These are phyloP conservation scores for Penicillium glabrum DNA, from an alignment of 2,329 filamentous ascomycete genomes.

Conservation along the genomic window DNA sequence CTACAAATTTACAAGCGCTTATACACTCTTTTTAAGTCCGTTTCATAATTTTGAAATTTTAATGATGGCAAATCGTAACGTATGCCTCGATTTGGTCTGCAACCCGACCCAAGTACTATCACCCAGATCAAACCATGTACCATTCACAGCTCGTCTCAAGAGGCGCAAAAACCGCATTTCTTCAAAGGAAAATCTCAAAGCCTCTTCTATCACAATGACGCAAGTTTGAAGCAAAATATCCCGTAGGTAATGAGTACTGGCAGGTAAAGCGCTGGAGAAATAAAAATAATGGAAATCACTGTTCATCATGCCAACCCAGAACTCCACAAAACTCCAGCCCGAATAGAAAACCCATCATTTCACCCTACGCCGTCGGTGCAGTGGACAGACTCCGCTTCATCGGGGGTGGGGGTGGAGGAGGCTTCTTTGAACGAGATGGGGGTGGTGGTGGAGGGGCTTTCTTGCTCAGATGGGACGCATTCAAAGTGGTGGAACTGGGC, in stretches of 20 bases:
- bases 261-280: background rate
- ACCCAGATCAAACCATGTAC: background rate
- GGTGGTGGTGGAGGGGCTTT: slow-evolving; percentile 64
- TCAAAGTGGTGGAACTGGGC: slow-evolving; percentile 50
- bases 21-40: no score
- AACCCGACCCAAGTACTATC: background rate
- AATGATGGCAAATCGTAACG: no score
- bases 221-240: background rate
- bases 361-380: slow-evolving; percentile 23
- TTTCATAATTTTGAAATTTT: no score
- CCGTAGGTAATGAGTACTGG: background rate
- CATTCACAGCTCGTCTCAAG: background rate
- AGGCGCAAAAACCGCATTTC: background rate
- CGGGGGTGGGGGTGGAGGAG: slow-evolving; percentile 63
- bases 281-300: background rate
- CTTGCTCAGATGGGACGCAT: slow-evolving; percentile 37
- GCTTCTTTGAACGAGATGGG: slow-evolving; percentile 64
- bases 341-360: background rate
- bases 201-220: background rate
- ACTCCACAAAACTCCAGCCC: background rate
- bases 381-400: slow-evolving; percentile 55
- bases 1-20: no score
- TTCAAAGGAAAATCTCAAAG: background rate
- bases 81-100: background rate
- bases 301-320: background rate